A percentile compares a stretch with the other conserved stretches of the same genome.
These are phyloP conservation scores for Penicillium italicum DNA, from an alignment of 2,329 filamentous ascomycete species.

Conservation along the genomic window DNA sequence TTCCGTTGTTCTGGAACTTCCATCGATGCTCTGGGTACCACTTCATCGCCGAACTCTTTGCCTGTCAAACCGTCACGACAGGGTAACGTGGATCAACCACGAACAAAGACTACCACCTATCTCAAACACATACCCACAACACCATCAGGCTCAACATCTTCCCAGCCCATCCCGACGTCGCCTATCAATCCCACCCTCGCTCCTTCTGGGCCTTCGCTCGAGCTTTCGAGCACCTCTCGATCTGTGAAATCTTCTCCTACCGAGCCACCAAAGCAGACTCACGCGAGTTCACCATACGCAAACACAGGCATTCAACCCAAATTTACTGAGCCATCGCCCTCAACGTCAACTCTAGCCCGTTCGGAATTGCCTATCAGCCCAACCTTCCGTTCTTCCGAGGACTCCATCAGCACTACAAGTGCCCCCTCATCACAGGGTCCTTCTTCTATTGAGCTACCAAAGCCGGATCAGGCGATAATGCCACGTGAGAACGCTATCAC, in stretches of 20 bases:
- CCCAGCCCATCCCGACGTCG: conserved; percentile 31
- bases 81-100: neutral
- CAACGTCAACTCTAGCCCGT: conserved; percentile 7
- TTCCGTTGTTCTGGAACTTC: neutral
- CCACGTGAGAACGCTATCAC: neutral
- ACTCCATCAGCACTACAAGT: neutral
- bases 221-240: neutral
- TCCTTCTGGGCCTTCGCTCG: neutral
- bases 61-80: neutral
- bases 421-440: neutral
- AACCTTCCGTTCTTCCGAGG: neutral
- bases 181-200: conserved; percentile 32
- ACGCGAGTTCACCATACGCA: neutral
- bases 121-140: neutral
- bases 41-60: neutral
- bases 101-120: neutral
- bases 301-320: neutral
- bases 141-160: conserved; percentile 16
- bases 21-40: neutral
- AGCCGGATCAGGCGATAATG: neutral
- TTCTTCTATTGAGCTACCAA: neutral
- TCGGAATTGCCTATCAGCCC: conserved; percentile 17
- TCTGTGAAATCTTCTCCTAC: neutral
- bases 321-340: neutral
- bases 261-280: neutral